Conservation (phyloP, 129 eudicot species). For the Erigeron canadensis region DNA sequence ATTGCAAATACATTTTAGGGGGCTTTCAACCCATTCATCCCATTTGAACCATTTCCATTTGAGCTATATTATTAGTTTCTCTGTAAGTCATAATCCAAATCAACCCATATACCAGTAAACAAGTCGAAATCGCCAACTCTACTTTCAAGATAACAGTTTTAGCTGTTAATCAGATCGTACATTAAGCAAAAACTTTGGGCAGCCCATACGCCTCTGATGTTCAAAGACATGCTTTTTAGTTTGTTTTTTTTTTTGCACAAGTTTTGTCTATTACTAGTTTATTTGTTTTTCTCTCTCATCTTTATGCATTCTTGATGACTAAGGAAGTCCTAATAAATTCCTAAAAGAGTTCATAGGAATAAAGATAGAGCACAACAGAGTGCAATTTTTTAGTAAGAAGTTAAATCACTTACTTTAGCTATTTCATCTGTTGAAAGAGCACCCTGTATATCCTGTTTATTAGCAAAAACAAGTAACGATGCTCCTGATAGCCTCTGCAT, state of each 20-base stretch:
- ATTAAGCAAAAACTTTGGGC: constrained; percentile 1
- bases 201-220: not conserved
- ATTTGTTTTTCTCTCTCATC: not conserved
- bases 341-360: not conserved
- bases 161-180: not conserved
- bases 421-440: constrained; percentile 91
- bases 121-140: not conserved
- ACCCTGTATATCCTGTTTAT: constrained; percentile 95
- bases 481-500: constrained; percentile 96
- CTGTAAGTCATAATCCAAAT: not conserved
- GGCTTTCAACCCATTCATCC: not conserved
- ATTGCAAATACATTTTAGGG: not conserved
- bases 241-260: no score
- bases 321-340: not conserved
- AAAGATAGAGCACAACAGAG: no score
- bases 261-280: not conserved
- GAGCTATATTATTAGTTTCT: not conserved
- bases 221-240: not conserved
- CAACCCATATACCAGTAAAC: not conserved
- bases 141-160: not conserved
- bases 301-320: constrained; percentile 7
- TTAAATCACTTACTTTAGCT: constrained; percentile 57
- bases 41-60: not conserved
- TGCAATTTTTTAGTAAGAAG: not conserved
- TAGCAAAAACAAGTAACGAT: constrained; percentile 82